These are phyloP conservation scores for Ophiostoma montium DNA, from an alignment of 2,329 filamentous ascomycete genomes.

Conservation along the genomic window DNA sequence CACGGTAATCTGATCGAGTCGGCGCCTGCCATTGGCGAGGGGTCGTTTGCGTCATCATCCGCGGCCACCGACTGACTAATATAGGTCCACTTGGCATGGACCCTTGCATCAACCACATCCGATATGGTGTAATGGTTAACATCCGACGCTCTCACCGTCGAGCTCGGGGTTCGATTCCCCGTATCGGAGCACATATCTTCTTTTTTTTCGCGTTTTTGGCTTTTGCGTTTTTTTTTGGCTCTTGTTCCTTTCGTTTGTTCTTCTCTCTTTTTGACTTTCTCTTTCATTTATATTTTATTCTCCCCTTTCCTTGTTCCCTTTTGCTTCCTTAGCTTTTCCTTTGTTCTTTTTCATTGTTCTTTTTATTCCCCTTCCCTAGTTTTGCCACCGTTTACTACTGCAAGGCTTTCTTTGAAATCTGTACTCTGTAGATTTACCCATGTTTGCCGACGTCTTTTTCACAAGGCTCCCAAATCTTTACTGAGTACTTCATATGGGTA, in stretches of 20 bases:
- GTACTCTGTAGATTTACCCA: too few species aligned
- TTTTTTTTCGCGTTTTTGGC: not conserved
- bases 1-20: not conserved
- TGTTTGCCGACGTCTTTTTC: too few species aligned
- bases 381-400: too few species aligned
- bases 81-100: not conserved
- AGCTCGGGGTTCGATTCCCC: constrained; percentile 15
- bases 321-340: too few species aligned
- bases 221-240: not conserved
- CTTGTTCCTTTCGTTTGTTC: not conserved
- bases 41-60: not conserved
- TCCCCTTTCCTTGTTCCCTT: too few species aligned
- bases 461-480: too few species aligned
- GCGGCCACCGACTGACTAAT: not conserved
- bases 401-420: too few species aligned
- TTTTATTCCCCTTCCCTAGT: too few species aligned
- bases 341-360: too few species aligned
- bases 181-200: constrained; percentile 11
- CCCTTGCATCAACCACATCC: constrained; percentile 3
- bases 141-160: constrained; percentile 14
- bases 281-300: not conserved
- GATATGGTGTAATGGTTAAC: constrained; percentile 15
- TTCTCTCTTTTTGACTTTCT: not conserved
- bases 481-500: too few species aligned
- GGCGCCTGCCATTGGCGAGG: not conserved